These are phyloP conservation scores for Myochromella boudieri DNA, from an alignment of 768 basidiomycete species.

Conservation along the genomic window DNA sequence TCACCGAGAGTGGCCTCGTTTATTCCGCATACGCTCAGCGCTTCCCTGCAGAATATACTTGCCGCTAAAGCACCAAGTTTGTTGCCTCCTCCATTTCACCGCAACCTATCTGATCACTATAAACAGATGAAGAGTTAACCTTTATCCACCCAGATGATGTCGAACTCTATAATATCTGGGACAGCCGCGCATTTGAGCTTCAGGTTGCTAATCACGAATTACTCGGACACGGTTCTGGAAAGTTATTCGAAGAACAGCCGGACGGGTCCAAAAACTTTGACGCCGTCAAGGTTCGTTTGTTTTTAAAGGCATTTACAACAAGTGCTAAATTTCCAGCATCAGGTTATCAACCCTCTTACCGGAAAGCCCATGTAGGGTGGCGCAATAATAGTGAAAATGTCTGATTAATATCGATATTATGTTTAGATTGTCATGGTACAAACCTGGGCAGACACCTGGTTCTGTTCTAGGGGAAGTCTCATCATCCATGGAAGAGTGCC, in stretches of 20 bases:
- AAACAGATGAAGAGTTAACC: constrained; percentile 69
- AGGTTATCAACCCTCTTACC: constrained; percentile 83
- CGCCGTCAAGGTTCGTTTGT: constrained; percentile 48
- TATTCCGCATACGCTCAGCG: not conserved
- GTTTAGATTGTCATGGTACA: constrained; percentile 79
- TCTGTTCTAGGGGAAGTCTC: constrained; percentile 85
- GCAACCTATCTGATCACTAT: not conserved
- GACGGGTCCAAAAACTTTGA: constrained; percentile 86
- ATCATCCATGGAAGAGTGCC: constrained; percentile 90
- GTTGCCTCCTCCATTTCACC: constrained; percentile 16
- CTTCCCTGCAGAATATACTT: constrained; percentile 62
- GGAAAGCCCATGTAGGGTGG: constrained; percentile 64
- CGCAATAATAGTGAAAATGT: not conserved
- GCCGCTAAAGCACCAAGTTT: constrained; percentile 84
- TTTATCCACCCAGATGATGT: constrained; percentile 83
- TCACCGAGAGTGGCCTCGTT: constrained; percentile 5
- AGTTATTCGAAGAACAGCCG: constrained; percentile 73
- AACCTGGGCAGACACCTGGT: constrained; percentile 80
- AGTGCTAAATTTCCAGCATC: constrained; percentile 1
- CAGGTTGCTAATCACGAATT: constrained; percentile 92
- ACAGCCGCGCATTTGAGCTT: constrained; percentile 75
- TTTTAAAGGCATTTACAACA: not conserved
- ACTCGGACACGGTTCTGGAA: constrained; percentile 83
- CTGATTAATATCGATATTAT: not conserved
- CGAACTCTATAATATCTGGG: constrained; percentile 75